Base-by-base conservation (phyloP, 345 rosid genomes). In the Odontarrhena argentea region DNA sequence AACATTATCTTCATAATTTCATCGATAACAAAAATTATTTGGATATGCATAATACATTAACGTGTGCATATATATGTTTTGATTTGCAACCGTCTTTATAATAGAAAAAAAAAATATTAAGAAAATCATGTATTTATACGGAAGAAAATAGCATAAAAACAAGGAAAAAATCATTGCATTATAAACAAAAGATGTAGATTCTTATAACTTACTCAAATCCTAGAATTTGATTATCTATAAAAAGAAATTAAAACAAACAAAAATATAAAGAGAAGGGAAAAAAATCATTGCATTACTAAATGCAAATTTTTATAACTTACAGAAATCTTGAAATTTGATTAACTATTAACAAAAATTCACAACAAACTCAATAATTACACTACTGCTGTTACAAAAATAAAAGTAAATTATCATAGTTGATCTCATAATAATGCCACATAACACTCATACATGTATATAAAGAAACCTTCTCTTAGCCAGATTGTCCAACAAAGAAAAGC, bases 321-420 rank as follows among this genome's bases (percentile, higher is more conserved):
- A 47, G n/a, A 68, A 46, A 68, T 57, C 49, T 56, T 68, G 2
- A 2, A 46, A 57, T 25, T 37, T 47, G 49, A 68, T 38, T 22
- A 41, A 37, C 9, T 38, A 68, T 55, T 46, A 11, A 13, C 49
- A 57, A 48, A 18, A 25, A 67, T 37, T 67, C 13, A 45, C 10
- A 38, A 25, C 56, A 38, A 44, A 32, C 3, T 30, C 5, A 49
- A 7, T 68, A 58, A 38, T 49, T 41, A 52, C 45, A 38, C 40
- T 41, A 52, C 45, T 38, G 22, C 15, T 70, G 74, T 70, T 70
- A 70, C 74, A 44, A 70, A 54, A 13, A 36, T 7, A 12, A 63
- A 36, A 70, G 11, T 45, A 61, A 54, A 45, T 62, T 44, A 28
- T 55, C 46, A 60, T 44, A 53, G 11, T 42, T 2, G 53, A 70